Base-by-base conservation (phyloP, 306 rosid species). In the Coriaria nepalensis region DNA sequence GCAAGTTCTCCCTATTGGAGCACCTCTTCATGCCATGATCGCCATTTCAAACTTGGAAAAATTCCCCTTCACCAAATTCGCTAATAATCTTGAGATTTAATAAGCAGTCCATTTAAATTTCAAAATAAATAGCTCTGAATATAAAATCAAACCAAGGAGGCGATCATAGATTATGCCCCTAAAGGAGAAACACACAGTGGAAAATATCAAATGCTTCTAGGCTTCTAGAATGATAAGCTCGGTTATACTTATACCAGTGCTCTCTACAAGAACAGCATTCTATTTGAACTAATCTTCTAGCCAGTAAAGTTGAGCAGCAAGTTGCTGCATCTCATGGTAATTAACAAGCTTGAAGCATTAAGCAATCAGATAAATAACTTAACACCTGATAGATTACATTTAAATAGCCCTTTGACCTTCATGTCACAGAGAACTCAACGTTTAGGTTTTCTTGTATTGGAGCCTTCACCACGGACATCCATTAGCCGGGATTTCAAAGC, bases 401-500 rank as follows among this genome's bases (percentile, higher is more conserved):
- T 20, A 20, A n/a, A 13, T 40, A 13, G 6, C 14, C 38, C 0
- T 13, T 49, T 35, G 13, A 7, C 34, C 6, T 36, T 48, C 29
- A 48, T 9, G 40, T 40, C 34, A 51, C 38, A 13, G 9, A 20
- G 47, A 20, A 15, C 5, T 73, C 72, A 82, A 40, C 86, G 66
- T 60, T 76, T 92, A 5, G 80, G 56, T 67, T 77, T 90, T 45
- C 95, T 79, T 38, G 57, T 66, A 63, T 15, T 75, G 33, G 55
- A 82, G 55, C 77, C 62, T 44, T 81, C 86, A 35, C 80, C 79
- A 61, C 73, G 77, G 14, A 52, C 54, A 55, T 90, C 98, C 44
- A 69, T 78, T 47, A 81, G 73, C 79, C 94, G 79, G 9, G 94
- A 79, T 60, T 78, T 92, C 44, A 49, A 74, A 66, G 83, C 81